These are phyloP conservation scores for Lippia alba DNA, from an alignment of 305 asterid genomes.

Conservation along the genomic window DNA sequence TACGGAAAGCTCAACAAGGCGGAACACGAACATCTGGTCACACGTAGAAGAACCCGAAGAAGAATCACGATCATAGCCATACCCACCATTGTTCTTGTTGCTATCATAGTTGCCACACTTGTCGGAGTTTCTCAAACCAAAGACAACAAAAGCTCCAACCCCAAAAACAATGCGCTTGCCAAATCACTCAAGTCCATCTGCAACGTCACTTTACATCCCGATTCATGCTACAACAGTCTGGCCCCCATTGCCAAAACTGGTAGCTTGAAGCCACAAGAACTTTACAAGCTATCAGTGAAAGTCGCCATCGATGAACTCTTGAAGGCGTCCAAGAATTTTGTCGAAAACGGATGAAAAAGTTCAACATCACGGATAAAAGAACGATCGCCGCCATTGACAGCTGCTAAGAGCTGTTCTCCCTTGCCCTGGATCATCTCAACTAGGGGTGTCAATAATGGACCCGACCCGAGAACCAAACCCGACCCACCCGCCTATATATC, in stretches of 20 bases:
- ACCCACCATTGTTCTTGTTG: constrained; percentile 56
- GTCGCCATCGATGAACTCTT: constrained; percentile 63
- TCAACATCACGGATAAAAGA: constrained; percentile 46
- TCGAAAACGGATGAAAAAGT: constrained; percentile 31
- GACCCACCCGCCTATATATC: too few relatives aligned
- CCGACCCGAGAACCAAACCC: too few relatives aligned
- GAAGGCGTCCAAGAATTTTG: constrained; percentile 40
- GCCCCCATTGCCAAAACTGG: constrained; percentile 46
- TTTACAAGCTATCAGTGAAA: constrained; percentile 55
- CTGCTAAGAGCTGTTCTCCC: constrained; percentile 58
- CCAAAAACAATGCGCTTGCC: constrained; percentile 18
- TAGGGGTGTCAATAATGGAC: too few relatives aligned
- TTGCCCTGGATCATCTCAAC: constrained; percentile 65
- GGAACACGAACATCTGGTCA: constrained; percentile 54
- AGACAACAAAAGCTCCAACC: constrained; percentile 20
- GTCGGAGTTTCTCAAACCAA: constrained; percentile 51
- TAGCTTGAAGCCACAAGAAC: constrained; percentile 47
- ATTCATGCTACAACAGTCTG: constrained; percentile 61
- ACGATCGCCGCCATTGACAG: constrained; percentile 46
- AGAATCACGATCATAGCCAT: constrained; percentile 51
- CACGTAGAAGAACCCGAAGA: constrained; percentile 50
- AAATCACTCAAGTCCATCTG: constrained; percentile 52
- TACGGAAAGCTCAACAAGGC: constrained; percentile 67
- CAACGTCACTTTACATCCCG: constrained; percentile 53
- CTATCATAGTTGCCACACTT: constrained; percentile 48